These are phyloP conservation scores for Aspergillus pseudotamarii DNA, from an alignment of 2,329 filamentous ascomycete species.

Conservation along the genomic window DNA sequence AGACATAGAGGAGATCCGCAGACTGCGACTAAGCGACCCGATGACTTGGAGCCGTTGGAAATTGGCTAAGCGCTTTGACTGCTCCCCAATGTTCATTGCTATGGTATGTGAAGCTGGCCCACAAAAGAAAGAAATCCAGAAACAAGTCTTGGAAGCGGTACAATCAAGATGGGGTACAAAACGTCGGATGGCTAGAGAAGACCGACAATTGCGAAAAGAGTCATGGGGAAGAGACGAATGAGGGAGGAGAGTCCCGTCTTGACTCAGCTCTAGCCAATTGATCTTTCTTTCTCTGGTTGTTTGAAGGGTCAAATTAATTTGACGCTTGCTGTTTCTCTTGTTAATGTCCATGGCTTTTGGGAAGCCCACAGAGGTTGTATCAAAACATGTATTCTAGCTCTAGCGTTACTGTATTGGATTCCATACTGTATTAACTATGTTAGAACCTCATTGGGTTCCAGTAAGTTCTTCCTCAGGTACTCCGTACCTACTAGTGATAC, in stretches of 20 bases:
- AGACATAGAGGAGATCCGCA: slow-evolving; percentile 63
- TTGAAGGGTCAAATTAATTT: neutral
- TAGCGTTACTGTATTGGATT: neutral
- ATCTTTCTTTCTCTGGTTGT: neutral
- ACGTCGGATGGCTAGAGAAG: slow-evolving; percentile 63
- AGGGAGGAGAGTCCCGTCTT: slow-evolving; percentile 14
- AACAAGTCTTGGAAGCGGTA: slow-evolving; percentile 53
- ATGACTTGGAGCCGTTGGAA: slow-evolving; percentile 61
- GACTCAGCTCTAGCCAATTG: neutral
- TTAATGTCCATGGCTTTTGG: neutral
- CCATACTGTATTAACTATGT: slow-evolving; percentile 1
- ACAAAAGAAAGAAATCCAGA: slow-evolving; percentile 52
- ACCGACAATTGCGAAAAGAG: slow-evolving; percentile 61
- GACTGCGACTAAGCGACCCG: slow-evolving; percentile 58
- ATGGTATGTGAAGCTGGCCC: slow-evolving; percentile 59
- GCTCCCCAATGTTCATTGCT: slow-evolving; percentile 64
- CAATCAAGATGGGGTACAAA: slow-evolving; percentile 64
- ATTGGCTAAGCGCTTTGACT: slow-evolving; percentile 65
- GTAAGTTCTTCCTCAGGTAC: neutral
- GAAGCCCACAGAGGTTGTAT: slow-evolving; percentile 1
- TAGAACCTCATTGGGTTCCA: neutral
- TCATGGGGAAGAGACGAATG: slow-evolving; percentile 63
- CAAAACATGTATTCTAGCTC: slow-evolving; percentile 2
- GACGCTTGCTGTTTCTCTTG: neutral
- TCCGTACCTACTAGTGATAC: neutral